These are phyloP conservation scores for Candolleomyces eurysporus DNA, from an alignment of 768 basidiomycete species.

Conservation along the genomic window DNA sequence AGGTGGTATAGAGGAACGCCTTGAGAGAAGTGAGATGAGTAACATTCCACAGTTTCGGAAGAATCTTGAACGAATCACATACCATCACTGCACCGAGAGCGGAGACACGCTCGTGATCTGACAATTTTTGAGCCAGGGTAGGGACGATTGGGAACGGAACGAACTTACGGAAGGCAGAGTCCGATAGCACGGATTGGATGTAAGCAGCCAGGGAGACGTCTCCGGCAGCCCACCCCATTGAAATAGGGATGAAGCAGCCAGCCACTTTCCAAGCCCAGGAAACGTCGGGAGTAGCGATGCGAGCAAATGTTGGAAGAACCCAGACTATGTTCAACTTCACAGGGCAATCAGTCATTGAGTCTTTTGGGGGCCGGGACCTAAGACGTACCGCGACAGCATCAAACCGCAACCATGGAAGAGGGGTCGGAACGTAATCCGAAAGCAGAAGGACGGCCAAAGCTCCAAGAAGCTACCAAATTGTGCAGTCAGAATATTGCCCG, in stretches of 20 bases:
- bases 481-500: background rate
- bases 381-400: slow-evolving; percentile 24
- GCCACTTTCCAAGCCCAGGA: slow-evolving; percentile 31
- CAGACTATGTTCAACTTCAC: slow-evolving; percentile 27
- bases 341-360: background rate
- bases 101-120: slow-evolving; percentile 25
- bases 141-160: background rate
- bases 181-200: slow-evolving; percentile 28
- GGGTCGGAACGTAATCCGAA: slow-evolving; percentile 27
- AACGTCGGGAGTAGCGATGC: slow-evolving; percentile 17
- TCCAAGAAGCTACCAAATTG: slow-evolving; percentile 22
- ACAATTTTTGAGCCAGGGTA: background rate
- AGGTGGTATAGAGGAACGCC: slow-evolving; percentile 33
- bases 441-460: slow-evolving; percentile 26
- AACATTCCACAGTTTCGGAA: too few relatives aligned
- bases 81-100: slow-evolving; percentile 29
- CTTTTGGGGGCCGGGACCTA: background rate
- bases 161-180: slow-evolving; percentile 23
- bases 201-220: slow-evolving; percentile 34
- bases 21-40: background rate
- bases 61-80: too few relatives aligned
- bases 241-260: slow-evolving; percentile 30
- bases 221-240: slow-evolving; percentile 35
- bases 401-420: slow-evolving; percentile 30
- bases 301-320: slow-evolving; percentile 26